Conservation (phyloP, 2,329 filamentous ascomycete species). For the Penicillium sp. region DNA sequence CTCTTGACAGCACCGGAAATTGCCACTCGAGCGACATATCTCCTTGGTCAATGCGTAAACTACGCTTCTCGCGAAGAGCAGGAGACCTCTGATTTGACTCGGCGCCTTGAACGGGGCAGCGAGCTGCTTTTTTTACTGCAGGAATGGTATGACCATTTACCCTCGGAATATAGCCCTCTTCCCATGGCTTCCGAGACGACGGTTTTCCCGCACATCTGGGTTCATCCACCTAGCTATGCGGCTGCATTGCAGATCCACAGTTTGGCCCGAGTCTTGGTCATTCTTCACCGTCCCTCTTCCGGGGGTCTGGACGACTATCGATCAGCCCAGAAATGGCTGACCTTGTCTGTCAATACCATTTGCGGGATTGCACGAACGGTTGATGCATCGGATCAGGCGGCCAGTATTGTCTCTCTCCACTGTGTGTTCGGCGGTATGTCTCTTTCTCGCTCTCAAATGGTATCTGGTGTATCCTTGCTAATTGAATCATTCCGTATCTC, state of each 20-base stretch:
- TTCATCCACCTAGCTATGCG: constrained; percentile 52
- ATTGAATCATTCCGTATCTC: background rate
- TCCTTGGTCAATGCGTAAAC: constrained; percentile 60
- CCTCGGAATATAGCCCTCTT: constrained; percentile 45
- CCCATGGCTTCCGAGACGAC: constrained; percentile 34
- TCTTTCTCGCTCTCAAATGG: background rate
- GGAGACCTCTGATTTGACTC: constrained; percentile 45
- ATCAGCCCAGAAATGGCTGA: constrained; percentile 25
- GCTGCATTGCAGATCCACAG: constrained; percentile 56
- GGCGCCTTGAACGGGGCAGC: constrained; percentile 50
- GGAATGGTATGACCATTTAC: constrained; percentile 53
- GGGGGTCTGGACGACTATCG: constrained; percentile 54
- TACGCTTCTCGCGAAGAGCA: constrained; percentile 58
- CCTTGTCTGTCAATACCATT: constrained; percentile 27
- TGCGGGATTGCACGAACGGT: constrained; percentile 31
- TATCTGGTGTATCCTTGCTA: background rate
- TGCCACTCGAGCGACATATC: constrained; percentile 56
- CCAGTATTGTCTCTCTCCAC: constrained; percentile 27
- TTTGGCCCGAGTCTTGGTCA: constrained; percentile 56
- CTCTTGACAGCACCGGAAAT: constrained; percentile 58
- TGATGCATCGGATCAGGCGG: constrained; percentile 22
- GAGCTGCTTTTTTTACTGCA: constrained; percentile 52
- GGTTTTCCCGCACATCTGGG: constrained; percentile 54
- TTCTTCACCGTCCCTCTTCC: constrained; percentile 55
- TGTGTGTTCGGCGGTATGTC: constrained; percentile 30